Evolutionary conservation across 2,329 filamentous ascomycete genomes (phyloP).

Genomic region (Arthrobotrys musiformis): DNA sequence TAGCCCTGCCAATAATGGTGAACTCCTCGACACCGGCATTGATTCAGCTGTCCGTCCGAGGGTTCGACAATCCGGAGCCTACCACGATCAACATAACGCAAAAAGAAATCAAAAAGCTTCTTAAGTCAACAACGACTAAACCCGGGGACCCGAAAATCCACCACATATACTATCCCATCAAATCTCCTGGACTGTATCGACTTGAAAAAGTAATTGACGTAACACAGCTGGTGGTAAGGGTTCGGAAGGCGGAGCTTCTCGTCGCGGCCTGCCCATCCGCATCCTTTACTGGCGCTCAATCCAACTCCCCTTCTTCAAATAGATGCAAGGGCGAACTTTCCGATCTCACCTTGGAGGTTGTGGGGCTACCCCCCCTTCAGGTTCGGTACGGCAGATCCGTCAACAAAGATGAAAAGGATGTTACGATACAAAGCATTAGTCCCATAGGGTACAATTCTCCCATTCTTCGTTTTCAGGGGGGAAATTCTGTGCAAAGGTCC

Average conservation of each 20-base stretch:
- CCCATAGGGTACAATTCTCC: conserved; percentile 86
- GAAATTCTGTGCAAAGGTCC: conserved; percentile 50
- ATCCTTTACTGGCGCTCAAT: conserved; percentile 71
- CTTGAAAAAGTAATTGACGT: conserved; percentile 88
- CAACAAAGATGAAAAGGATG: conserved; percentile 83
- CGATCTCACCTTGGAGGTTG: conserved; percentile 81
- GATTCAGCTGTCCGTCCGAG: conserved; percentile 87
- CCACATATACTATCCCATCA: conserved; percentile 77
- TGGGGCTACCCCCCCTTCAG: conserved; percentile 88
- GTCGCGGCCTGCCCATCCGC: conserved; percentile 88
- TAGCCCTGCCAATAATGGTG: conserved; percentile 84
- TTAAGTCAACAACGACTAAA: conserved; percentile 74
- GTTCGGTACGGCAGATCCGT: conserved; percentile 91
- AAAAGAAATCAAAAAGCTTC: conserved; percentile 79
- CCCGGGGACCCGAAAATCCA: conserved; percentile 70
- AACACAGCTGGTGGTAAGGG: conserved; percentile 91
- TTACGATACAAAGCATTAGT: conserved; percentile 92
- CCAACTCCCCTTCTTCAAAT: conserved; percentile 65
- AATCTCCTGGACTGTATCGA: conserved; percentile 87
- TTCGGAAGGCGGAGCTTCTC: conserved; percentile 78
- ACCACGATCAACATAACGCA: conserved; percentile 81
- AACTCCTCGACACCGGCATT: conserved; percentile 90
- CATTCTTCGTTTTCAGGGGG: conserved; percentile 65
- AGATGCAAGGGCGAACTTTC: conserved; percentile 90
- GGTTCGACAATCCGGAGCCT: conserved; percentile 81